Evolutionary conservation across 306 rosid genomes (phyloP).

Genomic region (Prunus fruticosa): DNA sequence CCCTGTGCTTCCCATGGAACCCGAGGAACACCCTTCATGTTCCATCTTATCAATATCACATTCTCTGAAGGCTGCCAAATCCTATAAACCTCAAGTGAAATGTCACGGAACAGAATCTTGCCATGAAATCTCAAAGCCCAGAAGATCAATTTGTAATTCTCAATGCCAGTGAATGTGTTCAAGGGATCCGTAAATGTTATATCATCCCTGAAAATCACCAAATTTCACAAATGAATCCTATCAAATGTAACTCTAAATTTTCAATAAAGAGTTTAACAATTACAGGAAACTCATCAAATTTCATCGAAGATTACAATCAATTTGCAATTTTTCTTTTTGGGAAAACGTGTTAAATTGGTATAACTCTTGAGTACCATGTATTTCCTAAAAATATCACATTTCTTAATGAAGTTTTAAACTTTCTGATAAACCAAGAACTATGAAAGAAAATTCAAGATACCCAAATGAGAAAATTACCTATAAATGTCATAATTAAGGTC

Average conservation of each 20-base stretch:
- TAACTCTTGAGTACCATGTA: not conserved
- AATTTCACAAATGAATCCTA: slow-evolving; percentile 9
- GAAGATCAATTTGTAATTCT: slow-evolving; percentile 80
- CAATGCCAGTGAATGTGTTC: slow-evolving; percentile 84
- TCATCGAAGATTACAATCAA: not conserved
- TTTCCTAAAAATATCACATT: not conserved
- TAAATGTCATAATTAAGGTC: slow-evolving; percentile 92
- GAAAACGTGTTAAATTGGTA: not conserved
- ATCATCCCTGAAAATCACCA: slow-evolving; percentile 69
- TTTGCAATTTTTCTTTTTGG: not conserved
- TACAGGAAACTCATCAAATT: not conserved
- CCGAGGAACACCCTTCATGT: slow-evolving; percentile 78
- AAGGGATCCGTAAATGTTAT: slow-evolving; percentile 76
- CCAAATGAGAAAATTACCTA: slow-evolving; percentile 48
- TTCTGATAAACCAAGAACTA: slow-evolving; percentile 14
- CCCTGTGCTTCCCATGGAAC: slow-evolving; percentile 96
- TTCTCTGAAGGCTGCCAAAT: slow-evolving; percentile 98
- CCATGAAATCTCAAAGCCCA: slow-evolving; percentile 96
- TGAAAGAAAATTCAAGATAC: not conserved
- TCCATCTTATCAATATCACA: slow-evolving; percentile 83
- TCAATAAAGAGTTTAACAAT: not conserved
- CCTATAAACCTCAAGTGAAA: slow-evolving; percentile 69
- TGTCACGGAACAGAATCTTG: slow-evolving; percentile 70
- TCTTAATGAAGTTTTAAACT: not conserved
- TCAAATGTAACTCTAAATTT: not conserved